Evolutionary conservation across 495 filamentous ascomycete genomes (phyloP).

Genomic region (Tetracladium setigerum): DNA sequence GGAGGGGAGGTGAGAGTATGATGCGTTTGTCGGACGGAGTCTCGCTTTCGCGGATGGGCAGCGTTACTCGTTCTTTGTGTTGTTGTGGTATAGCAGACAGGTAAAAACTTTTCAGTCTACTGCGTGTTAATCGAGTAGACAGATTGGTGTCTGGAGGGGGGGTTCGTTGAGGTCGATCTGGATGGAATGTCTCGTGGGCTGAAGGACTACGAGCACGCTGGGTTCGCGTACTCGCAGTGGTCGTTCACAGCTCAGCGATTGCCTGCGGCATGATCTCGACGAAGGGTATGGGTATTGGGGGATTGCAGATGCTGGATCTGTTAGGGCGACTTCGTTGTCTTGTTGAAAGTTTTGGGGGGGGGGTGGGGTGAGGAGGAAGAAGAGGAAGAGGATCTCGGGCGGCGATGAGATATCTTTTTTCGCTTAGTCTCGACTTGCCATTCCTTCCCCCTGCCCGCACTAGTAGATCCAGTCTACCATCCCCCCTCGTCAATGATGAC

Average conservation of each 20-base stretch:
- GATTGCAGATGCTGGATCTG: slow-evolving; percentile 31
- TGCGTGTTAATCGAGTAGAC: slow-evolving; percentile 24
- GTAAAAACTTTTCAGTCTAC: slow-evolving; percentile 21
- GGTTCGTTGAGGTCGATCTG: slow-evolving; percentile 70
- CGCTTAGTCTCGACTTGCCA: slow-evolving; percentile 11
- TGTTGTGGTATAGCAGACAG: slow-evolving; percentile 14
- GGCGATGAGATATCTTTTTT: slow-evolving; percentile 12
- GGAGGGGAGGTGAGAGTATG: slow-evolving; percentile 14
- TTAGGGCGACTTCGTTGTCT: slow-evolving; percentile 68
- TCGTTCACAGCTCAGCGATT: slow-evolving; percentile 91
- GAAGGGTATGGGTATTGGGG: slow-evolving; percentile 43
- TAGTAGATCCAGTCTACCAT: too few species aligned
- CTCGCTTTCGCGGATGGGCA: slow-evolving; percentile 34
- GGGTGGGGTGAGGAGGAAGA: slow-evolving; percentile 21
- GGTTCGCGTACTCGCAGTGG: slow-evolving; percentile 59
- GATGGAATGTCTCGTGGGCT: slow-evolving; percentile 75
- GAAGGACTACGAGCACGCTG: slow-evolving; percentile 60
- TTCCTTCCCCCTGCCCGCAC: too few species aligned
- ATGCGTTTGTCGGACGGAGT: slow-evolving; percentile 26
- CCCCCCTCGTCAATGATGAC: too few species aligned
- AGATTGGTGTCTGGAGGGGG: slow-evolving; percentile 43
- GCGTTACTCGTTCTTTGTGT: slow-evolving; percentile 22
- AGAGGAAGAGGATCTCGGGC: slow-evolving; percentile 8
- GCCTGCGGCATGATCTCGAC: slow-evolving; percentile 83
- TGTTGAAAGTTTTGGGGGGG: slow-evolving; percentile 25